Base-by-base conservation (phyloP, 805 yeast species). In the Ogataea corticis region DNA sequence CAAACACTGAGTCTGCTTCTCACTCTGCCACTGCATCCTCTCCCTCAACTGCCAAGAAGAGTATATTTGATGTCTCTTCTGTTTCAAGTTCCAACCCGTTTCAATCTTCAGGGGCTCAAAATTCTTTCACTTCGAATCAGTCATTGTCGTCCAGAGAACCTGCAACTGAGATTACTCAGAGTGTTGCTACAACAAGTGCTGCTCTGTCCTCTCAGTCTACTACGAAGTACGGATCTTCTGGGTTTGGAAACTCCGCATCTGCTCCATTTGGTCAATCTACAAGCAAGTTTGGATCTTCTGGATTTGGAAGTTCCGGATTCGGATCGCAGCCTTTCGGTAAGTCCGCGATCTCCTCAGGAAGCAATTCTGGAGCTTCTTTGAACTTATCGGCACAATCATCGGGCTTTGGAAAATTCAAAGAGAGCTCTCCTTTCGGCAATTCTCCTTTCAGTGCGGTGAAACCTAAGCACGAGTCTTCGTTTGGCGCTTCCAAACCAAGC, bases 271-370 rank as follows among this genome's bases (percentile, higher is more conserved):
- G 46, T 17, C 28, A 46, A 42, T 29, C 54, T 18, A 35, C 33
- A 5, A 42, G 29, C 38, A 32, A 28, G 12, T 38, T 40, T 31
- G 44, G 44, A 13, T 25, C 34, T 28, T 35, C 45, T 33, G 36
- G 40, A 34, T 18, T 29, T 19, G 41, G 28, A 7, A 19, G 15
- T 17, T 47, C 67, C 10, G 40, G 60, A 2, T 63, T 61, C 42
- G 69, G 66, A 12, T 32, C 15, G 14, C 33, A 49, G 7, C 41
- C 55, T 4, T 42, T 46, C 38, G 55, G 44, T 28, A 17, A 27
- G 16, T 28, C 37, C n/a, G 23, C 46, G 3, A 56, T 54, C 34
- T 16, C 11, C 38, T 7, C 33, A 7, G 6, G 14, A 32, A 17
- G 18, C 19, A 17, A 12, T 32, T 17, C 34, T 4, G 34, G 18